phyloP scores from a whole-genome alignment of 805 yeast species.

The Suhomyces pyralidae region DNA sequence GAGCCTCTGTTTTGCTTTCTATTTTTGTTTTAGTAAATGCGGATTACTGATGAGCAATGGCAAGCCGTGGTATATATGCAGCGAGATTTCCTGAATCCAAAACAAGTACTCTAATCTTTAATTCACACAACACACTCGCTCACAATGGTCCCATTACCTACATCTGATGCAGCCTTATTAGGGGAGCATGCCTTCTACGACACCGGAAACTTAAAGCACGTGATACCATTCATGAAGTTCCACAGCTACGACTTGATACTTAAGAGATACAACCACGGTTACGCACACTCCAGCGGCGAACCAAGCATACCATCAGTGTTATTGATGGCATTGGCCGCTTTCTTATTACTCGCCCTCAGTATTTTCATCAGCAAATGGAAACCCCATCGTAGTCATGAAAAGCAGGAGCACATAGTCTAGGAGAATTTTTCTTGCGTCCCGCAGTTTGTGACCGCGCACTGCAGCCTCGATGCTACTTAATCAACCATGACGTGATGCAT shows the following conservation, averaged over 20 bases:
- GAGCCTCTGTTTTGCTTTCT: not conserved
- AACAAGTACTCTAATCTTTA: not conserved
- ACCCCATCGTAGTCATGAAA: not conserved
- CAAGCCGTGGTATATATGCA: not conserved
- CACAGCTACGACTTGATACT: conserved; percentile 18
- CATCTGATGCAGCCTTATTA: conserved; percentile 15
- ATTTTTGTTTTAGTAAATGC: not conserved
- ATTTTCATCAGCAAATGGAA: not conserved
- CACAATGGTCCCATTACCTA: conserved; percentile 22
- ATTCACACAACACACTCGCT: conserved; percentile 4
- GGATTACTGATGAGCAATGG: not conserved
- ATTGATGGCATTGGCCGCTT: not conserved
- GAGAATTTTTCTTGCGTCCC: not conserved
- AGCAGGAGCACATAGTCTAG: not conserved
- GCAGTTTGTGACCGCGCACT: not conserved
- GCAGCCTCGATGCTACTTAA: not conserved
- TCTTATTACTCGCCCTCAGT: not conserved
- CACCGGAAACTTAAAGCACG: conserved; percentile 23
- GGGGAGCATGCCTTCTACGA: conserved; percentile 30
- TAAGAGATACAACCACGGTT: conserved; percentile 3
- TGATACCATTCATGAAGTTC: conserved; percentile 20
- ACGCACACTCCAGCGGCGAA: not conserved
- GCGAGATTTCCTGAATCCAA: not conserved
- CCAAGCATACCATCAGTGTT: not conserved
- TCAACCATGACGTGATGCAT: not conserved